Evolutionary conservation across 2,329 filamentous ascomycete species (phyloP), one percentile per base, ranked within the genome.

Genomic region (Apiospora aurea): DNA sequence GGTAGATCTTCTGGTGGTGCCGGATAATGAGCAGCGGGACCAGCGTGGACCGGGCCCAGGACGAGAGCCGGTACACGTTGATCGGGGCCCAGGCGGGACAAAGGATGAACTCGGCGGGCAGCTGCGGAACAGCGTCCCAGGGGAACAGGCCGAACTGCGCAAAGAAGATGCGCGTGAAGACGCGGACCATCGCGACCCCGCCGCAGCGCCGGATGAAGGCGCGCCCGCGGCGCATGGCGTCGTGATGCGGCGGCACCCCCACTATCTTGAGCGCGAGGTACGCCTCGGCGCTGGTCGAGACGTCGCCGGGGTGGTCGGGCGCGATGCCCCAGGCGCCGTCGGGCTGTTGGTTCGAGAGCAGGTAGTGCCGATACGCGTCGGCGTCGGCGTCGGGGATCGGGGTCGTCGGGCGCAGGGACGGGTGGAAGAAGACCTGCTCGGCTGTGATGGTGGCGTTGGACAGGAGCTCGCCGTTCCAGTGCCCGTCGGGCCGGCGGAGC

Each of bases 81-180:
- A 82, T 72, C 0, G 78, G 78, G 10, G 69, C 68, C 10, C 53
- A 71, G 2, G 75, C 24, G 0, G 81, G 80, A 26, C 81, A 44
- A 1, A 82, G 70, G 16, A 83, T 79, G 0, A 83, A 69, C 71
- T 83, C 81, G 1, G 76, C 72, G 0, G 81, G 80, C 1, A 82
- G 47, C 68, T 81, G 70, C 1, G 81, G 81, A 0, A 82, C 73
- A 0, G 77, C 75, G 5, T 72, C 64, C 81, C 81, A 83, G 1
- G 80, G 79, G 38, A 81, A 76, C 2, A 83, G 72, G 11, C 81
- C 81, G 67, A 83, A 72, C 47, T 67, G 69, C 67, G 73, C 74
- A 6, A 75, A 66, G 51, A 67, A 49, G 67, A 72, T 57, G n/a
- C 64, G 69, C 34, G 57, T 51, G 26, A 67, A 66, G 11, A 71